Conservation (phyloP, 176 grass and related monocot genomes). For the Triticum monococcum region DNA sequence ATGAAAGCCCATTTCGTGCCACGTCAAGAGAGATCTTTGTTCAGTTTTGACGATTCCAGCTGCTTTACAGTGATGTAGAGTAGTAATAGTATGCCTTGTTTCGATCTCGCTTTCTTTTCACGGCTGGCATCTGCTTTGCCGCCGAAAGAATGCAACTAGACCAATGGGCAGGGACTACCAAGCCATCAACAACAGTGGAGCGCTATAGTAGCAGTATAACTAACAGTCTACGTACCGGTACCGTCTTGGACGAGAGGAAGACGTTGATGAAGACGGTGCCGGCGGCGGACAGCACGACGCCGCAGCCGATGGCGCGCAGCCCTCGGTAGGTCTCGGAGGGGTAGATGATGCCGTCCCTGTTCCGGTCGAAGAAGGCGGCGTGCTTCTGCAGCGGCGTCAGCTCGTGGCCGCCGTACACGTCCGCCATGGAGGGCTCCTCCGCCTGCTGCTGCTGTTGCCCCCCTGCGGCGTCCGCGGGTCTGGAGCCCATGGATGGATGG, state of each 20-base stretch:
- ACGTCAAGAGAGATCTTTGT: neutral
- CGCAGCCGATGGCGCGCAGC: constrained; percentile 58
- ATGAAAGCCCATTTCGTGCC: neutral
- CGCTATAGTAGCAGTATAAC: neutral
- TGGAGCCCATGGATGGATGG: neutral
- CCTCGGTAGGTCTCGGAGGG: constrained; percentile 60
- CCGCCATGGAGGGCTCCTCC: neutral
- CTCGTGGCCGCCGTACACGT: constrained; percentile 28
- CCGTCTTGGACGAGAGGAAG: constrained; percentile 41
- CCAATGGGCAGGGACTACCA: neutral
- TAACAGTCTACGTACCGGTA: constrained; percentile 1
- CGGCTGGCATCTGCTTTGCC: no score
- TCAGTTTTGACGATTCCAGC: no score
- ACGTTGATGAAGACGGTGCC: constrained; percentile 54
- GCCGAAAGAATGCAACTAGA: neutral
- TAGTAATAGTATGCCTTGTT: no score
- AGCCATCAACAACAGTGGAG: neutral
- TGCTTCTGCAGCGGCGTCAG: constrained; percentile 67
- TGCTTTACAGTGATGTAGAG: no score
- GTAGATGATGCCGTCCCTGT: constrained; percentile 72
- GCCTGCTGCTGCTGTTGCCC: no score
- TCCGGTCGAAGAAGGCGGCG: constrained; percentile 69
- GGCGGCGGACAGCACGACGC: constrained; percentile 34
- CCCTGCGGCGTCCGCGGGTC: neutral
- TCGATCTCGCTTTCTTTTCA: no score